A percentile compares a stretch with the other conserved stretches of the same genome.
phyloP scores from a whole-genome alignment of 495 filamentous ascomycete species.

The Hypoxylon perforatum region DNA sequence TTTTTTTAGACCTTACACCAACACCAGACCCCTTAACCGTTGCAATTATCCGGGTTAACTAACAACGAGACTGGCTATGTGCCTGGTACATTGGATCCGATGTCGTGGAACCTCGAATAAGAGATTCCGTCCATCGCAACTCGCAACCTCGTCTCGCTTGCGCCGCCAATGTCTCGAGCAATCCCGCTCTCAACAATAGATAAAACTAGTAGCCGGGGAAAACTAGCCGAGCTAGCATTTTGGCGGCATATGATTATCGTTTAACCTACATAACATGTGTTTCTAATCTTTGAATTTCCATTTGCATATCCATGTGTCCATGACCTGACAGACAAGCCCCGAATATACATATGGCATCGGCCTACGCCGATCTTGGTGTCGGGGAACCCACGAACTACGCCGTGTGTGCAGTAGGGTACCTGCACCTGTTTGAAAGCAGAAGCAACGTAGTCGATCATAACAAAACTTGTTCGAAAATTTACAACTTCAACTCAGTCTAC shows the following conservation, averaged over 20 bases:
- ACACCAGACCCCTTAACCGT: conserved; percentile 15
- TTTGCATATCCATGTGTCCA: not conserved
- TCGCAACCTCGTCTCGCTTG: conserved; percentile 1
- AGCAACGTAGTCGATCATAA: conserved; percentile 32
- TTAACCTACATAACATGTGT: not conserved
- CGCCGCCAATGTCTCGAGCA: conserved; percentile 3
- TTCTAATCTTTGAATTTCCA: not conserved
- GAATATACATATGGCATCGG: conserved; percentile 21
- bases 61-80: conserved; percentile 11
- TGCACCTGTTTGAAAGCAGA: conserved; percentile 17
- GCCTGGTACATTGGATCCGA: conserved; percentile 35
- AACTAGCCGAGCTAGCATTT: not conserved
- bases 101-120: conserved; percentile 29
- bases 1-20: conserved; percentile 29
- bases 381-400: conserved; percentile 7
- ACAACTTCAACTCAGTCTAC: conserved; percentile 19
- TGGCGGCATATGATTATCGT: not conserved
- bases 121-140: not conserved
- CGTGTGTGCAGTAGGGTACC: conserved; percentile 23
- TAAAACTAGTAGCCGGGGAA: not conserved
- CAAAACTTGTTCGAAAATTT: conserved; percentile 24
- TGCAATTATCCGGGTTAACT: conserved; percentile 29
- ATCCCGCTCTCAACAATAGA: conserved; percentile 5
- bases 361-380: conserved; percentile 28
- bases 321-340: not conserved